A percentile compares a stretch with the other conserved stretches of the same genome.
phyloP scores from a whole-genome alignment of 2,329 filamentous ascomycete species.

The Ophiocordyceps australis region DNA sequence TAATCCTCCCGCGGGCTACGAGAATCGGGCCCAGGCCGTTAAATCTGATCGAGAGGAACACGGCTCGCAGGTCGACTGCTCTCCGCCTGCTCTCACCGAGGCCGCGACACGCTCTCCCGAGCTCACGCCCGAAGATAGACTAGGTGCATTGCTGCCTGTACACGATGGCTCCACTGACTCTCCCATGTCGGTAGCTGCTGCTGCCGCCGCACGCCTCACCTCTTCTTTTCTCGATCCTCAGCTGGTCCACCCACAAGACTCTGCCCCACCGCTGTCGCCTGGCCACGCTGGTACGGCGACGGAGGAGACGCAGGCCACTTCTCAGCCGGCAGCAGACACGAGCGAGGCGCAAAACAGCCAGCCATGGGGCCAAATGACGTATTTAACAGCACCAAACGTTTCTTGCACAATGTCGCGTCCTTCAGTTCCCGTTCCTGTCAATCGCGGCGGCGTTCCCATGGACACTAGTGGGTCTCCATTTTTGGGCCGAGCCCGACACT shows the following conservation, averaged over 20 bases:
- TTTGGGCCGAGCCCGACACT: conserved; percentile 31
- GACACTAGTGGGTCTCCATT: conserved; percentile 22
- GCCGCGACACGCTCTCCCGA: conserved; percentile 11
- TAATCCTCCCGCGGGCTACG: conserved; percentile 32
- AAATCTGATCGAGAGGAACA: conserved; percentile 8
- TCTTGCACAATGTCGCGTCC: conserved; percentile 12
- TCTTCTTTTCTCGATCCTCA: conserved; percentile 35
- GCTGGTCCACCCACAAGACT: conserved; percentile 14
- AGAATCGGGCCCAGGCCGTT: conserved; percentile 11
- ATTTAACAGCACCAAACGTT: conserved; percentile 19
- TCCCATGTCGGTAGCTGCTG: conserved; percentile 35
- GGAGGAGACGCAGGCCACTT: not conserved
- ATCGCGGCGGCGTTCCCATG: conserved; percentile 33
- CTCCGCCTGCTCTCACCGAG: conserved; percentile 1
- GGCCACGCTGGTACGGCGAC: conserved; percentile 6
- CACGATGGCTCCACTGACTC: conserved; percentile 21
- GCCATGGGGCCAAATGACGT: conserved; percentile 36
- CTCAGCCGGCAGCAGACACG: conserved; percentile 1
- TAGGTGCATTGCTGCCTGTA: conserved; percentile 25
- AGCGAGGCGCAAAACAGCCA: conserved; percentile 16
- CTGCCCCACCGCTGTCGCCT: conserved; percentile 11
- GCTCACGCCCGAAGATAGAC: conserved; percentile 27
- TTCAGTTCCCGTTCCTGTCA: conserved; percentile 13
- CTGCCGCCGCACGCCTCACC: conserved; percentile 35
- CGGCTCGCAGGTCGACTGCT: not conserved